Evolutionary conservation across 352 stramenopile genomes (phyloP).

Genomic region (Pythium utonaiense): DNA sequence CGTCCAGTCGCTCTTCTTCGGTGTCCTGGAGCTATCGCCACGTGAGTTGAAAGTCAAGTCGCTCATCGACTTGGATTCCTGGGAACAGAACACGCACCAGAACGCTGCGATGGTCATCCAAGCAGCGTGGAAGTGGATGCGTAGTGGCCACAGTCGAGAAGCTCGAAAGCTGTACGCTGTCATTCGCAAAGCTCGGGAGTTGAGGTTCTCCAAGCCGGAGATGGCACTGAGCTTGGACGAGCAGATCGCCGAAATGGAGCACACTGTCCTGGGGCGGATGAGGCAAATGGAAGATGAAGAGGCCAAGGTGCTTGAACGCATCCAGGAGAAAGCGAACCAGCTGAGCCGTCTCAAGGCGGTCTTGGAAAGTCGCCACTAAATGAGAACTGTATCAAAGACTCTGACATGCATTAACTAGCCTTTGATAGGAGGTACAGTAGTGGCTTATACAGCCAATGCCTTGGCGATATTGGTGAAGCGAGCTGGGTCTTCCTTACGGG

Average conservation of each 20-base stretch:
- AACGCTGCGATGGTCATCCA: slow-evolving; percentile 48
- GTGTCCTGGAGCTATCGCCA: slow-evolving; percentile 60
- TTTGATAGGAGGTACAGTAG: background rate
- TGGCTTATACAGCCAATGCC: slow-evolving; percentile 31
- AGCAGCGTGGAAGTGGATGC: slow-evolving; percentile 33
- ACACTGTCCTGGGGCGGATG: slow-evolving; percentile 30
- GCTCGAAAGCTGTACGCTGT: slow-evolving; percentile 25
- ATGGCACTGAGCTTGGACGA: slow-evolving; percentile 41
- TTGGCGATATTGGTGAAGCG: slow-evolving; percentile 59
- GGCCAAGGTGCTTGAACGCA: slow-evolving; percentile 31
- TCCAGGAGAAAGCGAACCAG: slow-evolving; percentile 34
- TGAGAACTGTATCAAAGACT: background rate
- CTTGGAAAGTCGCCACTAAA: background rate
- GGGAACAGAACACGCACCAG: slow-evolving; percentile 41
- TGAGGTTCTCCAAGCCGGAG: slow-evolving; percentile 31
- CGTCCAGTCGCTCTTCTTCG: slow-evolving; percentile 75
- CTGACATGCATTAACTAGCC: background rate
- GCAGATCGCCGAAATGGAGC: slow-evolving; percentile 44
- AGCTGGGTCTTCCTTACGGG: slow-evolving; percentile 13
- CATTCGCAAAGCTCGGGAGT: slow-evolving; percentile 27
- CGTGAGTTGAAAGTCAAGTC: slow-evolving; percentile 61
- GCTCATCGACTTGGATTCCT: slow-evolving; percentile 58
- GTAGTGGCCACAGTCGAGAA: background rate
- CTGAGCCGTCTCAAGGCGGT: slow-evolving; percentile 10
- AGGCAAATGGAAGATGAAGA: slow-evolving; percentile 36